Base-by-base conservation (phyloP, 129 eudicot species). In the Silybum marianum region DNA sequence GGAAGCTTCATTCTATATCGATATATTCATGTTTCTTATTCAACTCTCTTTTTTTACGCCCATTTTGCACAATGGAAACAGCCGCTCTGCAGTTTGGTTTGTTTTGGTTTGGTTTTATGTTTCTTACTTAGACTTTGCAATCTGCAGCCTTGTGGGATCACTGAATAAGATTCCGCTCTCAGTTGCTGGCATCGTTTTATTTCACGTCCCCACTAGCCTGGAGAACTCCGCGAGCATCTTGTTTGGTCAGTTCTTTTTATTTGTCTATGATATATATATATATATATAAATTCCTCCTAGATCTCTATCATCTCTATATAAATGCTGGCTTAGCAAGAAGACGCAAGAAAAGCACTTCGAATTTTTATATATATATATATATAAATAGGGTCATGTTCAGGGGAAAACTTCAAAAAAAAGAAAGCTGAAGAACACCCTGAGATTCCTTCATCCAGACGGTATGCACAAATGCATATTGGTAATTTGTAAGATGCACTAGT, bases 111-210 rank as follows among this genome's bases (percentile, higher is more conserved):
- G 9, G 38, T 23, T 74, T 73, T 42, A 42, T n/a, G 40, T 48
- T 75, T 66, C 48, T 66, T 68, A 51, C 9, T 38, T 10, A 40
- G 6, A 67, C 36, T 71, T 76, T 81, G 67, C 76, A 54, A 83
- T 24, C 2, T 90, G 88, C 95, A 95, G 99, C 86, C 92, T 95
- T 22, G 98, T 95, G 76, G 99, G 99, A 12, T 96, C 99, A 21
- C 84, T 96, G 58, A 96, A 96, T 78, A 96, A 96, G 88, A 91
- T 96, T 78, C 99, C 99, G 13, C 95, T 96, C 69, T 96, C 99
- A 12, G 83, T 96, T 38, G 92, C 98, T 70, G 99, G 99, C 9
- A 93, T 96, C 42, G 85, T 93, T 63, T 84, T 96, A 72, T 96
- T 96, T 87, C 81, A 96, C 0, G 99, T 93, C 78, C 97, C 98